Conservation (phyloP, 306 rosid species). For the Vigna nakashimae region DNA sequence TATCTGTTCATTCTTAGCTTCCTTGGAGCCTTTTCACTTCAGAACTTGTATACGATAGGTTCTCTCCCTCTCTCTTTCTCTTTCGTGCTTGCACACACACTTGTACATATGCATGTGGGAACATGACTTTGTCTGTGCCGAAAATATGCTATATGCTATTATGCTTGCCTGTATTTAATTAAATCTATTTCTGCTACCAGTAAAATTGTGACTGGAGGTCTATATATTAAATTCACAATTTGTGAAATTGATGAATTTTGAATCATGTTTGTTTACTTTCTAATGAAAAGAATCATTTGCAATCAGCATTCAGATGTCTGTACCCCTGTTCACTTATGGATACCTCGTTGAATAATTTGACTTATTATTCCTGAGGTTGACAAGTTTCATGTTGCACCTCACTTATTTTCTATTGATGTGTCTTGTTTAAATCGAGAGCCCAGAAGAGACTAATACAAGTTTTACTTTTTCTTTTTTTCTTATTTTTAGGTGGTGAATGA, state of each 20-base stretch:
- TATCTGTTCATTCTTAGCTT: slow-evolving; percentile 72
- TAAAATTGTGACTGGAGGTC: slow-evolving; percentile 1
- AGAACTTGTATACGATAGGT: slow-evolving; percentile 73
- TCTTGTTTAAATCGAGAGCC: slow-evolving; percentile 2
- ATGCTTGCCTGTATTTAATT: slow-evolving; percentile 1
- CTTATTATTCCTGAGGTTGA: neutral
- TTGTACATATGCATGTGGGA: neutral
- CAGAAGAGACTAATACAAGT: slow-evolving; percentile 7
- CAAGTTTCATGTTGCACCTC: neutral
- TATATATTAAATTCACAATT: slow-evolving; percentile 21
- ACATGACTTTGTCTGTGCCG: slow-evolving; percentile 2
- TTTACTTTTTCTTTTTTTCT: neutral
- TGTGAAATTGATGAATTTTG: slow-evolving; percentile 21
- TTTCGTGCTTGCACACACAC: neutral
- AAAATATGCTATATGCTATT: neutral
- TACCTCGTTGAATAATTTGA: neutral
- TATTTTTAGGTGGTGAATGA: slow-evolving; percentile 2
- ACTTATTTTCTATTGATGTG: slow-evolving; percentile 1
- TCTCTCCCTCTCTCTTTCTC: slow-evolving; percentile 20
- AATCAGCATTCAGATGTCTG: neutral
- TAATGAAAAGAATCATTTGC: neutral
- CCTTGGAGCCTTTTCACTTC: slow-evolving; percentile 76
- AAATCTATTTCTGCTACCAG: slow-evolving; percentile 4
- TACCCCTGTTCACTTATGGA: neutral
- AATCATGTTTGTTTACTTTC: neutral